phyloP scores from a whole-genome alignment of 1,284 basidiomycete species.

The Lentinula novae-zelandiae region DNA sequence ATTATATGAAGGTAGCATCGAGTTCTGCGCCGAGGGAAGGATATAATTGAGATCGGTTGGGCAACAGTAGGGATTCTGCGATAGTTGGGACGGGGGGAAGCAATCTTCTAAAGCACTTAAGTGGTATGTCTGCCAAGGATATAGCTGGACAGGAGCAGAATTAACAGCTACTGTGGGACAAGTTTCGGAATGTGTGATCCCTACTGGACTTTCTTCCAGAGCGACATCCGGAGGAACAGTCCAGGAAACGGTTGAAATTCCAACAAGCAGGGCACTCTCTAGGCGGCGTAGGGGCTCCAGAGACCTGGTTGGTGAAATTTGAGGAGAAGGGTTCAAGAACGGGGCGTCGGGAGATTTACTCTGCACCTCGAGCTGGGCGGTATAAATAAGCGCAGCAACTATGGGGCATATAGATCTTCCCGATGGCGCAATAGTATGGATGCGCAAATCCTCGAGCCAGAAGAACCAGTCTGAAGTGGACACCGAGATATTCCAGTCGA shows the following conservation, averaged over 20 bases:
- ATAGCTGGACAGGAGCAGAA: neutral
- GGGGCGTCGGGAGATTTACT: neutral
- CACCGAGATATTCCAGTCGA: slow-evolving; percentile 24
- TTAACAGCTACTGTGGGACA: neutral
- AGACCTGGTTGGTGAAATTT: neutral
- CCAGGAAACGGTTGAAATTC: neutral
- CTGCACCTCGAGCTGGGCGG: neutral
- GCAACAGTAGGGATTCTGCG: neutral
- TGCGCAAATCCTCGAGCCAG: slow-evolving; percentile 2
- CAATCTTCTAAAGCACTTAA: neutral
- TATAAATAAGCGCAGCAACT: neutral
- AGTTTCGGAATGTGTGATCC: neutral
- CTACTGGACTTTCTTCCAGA: neutral
- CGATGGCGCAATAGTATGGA: neutral
- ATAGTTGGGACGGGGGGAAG: neutral
- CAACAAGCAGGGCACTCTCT: neutral
- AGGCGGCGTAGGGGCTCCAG: neutral
- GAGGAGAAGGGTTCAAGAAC: neutral
- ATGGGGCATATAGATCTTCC: neutral
- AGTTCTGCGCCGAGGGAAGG: neutral
- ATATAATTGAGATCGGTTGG: neutral
- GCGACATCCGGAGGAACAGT: neutral
- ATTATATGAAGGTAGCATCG: neutral
- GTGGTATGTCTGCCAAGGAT: neutral
- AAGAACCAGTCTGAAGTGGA: slow-evolving; percentile 13